A percentile compares a stretch with the other conserved stretches of the same genome.
Conservation (phyloP, 345 rosid species). For the Aethionema arabicum region DNA sequence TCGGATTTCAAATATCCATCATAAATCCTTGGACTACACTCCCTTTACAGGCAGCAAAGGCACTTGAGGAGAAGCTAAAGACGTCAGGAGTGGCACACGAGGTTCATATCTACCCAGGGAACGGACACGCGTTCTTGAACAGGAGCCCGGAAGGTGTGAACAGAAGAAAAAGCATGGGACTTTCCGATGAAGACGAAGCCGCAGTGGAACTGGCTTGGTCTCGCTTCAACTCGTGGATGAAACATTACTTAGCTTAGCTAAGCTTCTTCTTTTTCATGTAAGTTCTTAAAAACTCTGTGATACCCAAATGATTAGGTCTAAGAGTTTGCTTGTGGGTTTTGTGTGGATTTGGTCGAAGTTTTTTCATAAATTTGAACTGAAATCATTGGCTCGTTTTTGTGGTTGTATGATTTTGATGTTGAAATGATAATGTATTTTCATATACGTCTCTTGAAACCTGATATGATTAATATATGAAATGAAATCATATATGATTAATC, state of each 20-base stretch:
- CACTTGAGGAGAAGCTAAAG: conserved; percentile 79
- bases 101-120: conserved; percentile 78
- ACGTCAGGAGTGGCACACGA: conserved; percentile 68
- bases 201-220: conserved; percentile 91
- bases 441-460: too few relatives aligned
- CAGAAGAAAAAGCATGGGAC: conserved; percentile 85
- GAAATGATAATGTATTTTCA: neutral
- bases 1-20: neutral
- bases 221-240: conserved; percentile 86
- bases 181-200: conserved; percentile 76
- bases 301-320: conserved; percentile 11
- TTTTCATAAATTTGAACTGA: neutral
- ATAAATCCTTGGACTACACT: conserved; percentile 7
- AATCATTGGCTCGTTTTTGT: neutral
- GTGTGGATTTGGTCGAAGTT: neutral
- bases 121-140: conserved; percentile 84
- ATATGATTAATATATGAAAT: too few relatives aligned
- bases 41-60: conserved; percentile 72
- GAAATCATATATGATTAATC: too few relatives aligned
- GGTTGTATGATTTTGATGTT: conserved; percentile 8
- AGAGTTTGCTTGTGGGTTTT: conserved; percentile 1
- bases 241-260: conserved; percentile 43
- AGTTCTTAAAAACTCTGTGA: conserved; percentile 1
- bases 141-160: conserved; percentile 65
- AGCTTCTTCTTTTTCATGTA: neutral